Evolutionary conservation across 768 basidiomycete genomes (phyloP).

Genomic region (Psilocybe cyanescens): DNA sequence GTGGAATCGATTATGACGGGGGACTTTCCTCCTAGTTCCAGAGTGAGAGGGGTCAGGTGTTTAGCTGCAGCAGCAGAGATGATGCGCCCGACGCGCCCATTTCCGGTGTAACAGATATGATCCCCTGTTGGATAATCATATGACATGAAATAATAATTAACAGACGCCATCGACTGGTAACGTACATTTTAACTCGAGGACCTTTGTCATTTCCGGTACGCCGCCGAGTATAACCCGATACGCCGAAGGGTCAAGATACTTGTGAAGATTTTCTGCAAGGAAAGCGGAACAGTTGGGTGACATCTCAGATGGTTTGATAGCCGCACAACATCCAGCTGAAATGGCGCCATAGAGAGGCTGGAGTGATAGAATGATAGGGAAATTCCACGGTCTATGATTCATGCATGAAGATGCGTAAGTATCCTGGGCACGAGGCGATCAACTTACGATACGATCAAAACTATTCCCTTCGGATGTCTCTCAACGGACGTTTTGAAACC

Average conservation of each 20-base stretch:
- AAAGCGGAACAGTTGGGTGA: constrained; percentile 51
- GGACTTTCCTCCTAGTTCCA: constrained; percentile 61
- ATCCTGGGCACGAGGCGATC: no score
- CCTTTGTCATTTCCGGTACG: constrained; percentile 56
- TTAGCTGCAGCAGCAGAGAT: constrained; percentile 56
- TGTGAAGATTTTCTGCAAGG: constrained; percentile 56
- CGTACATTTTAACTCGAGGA: constrained; percentile 50
- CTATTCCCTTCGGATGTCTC: constrained; percentile 64
- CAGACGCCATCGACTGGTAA: no score
- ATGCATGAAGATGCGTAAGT: background rate
- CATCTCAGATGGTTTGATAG: constrained; percentile 72
- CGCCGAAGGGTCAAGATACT: constrained; percentile 49
- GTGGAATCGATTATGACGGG: constrained; percentile 44
- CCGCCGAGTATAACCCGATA: constrained; percentile 64
- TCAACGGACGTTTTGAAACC: constrained; percentile 56
- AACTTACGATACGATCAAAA: constrained; percentile 62
- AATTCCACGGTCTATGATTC: constrained; percentile 64
- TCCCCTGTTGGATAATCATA: constrained; percentile 25
- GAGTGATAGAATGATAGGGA: constrained; percentile 57
- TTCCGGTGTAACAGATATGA: constrained; percentile 54
- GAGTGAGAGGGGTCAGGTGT: constrained; percentile 56
- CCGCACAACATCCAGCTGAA: constrained; percentile 70
- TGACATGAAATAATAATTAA: no score
- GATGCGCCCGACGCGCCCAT: constrained; percentile 49
- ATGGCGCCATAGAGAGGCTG: constrained; percentile 73